These are phyloP conservation scores for Lasiosphaeris hirsuta DNA, from an alignment of 495 filamentous ascomycete species.

Conservation along the genomic window DNA sequence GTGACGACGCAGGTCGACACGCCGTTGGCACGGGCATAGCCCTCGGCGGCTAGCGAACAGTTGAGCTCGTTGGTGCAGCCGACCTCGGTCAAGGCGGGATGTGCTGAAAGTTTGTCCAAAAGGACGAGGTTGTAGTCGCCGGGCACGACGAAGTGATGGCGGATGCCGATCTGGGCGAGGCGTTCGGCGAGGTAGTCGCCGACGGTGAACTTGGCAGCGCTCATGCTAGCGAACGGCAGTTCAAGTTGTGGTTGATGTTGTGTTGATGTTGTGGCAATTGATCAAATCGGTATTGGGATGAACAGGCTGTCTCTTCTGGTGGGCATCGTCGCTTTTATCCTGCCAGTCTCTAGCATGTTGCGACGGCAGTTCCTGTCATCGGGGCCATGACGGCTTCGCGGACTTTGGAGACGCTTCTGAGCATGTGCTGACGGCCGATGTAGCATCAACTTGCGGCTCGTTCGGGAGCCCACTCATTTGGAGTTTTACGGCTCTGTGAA, in stretches of 20 bases:
- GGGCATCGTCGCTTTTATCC: no score
- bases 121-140: conserved; percentile 69
- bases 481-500: no score
- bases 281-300: background rate
- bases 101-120: conserved; percentile 59
- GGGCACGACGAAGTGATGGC: conserved; percentile 61
- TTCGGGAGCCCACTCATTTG: no score
- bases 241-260: no score
- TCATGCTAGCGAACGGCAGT: no score
- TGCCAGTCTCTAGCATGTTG: no score
- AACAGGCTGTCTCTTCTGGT: no score
- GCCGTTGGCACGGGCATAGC: conserved; percentile 70
- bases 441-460: no score
- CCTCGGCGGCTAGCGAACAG: conserved; percentile 71
- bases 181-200: conserved; percentile 65
- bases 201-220: conserved; percentile 23
- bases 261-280: background rate
- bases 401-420: no score
- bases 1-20: conserved; percentile 68
- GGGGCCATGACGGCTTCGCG: no score
- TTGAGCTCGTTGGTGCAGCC: conserved; percentile 77
- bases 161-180: conserved; percentile 63
- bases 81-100: conserved; percentile 58
- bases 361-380: no score
- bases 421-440: no score